Percentiles rank a stretch among this genome's conserved stretches.
Conservation (phyloP, 1,139 yeast species). For the Kurtzmaniella natalensis region DNA sequence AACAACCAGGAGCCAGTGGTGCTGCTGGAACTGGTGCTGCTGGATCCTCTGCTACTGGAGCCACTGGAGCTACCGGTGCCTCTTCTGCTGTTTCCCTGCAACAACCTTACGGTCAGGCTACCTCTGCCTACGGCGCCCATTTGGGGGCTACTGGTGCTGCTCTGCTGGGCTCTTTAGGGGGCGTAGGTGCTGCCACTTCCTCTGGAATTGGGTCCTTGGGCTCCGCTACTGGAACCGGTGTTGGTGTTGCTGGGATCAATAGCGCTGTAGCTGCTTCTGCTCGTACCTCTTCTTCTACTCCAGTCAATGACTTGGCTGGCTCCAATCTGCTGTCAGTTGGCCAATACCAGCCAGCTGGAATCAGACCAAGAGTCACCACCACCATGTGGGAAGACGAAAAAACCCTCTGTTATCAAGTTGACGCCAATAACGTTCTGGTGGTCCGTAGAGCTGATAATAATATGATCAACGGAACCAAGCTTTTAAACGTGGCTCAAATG, state of each 20-base stretch:
- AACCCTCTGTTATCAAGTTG: constrained; percentile 92
- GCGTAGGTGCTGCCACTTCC: constrained; percentile 1
- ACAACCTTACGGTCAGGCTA: constrained; percentile 14
- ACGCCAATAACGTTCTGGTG: constrained; percentile 85
- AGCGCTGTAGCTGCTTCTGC: constrained; percentile 1
- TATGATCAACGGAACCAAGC: constrained; percentile 92
- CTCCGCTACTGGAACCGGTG: background rate
- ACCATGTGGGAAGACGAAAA: constrained; percentile 98
- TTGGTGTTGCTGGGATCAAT: background rate
- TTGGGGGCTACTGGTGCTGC: constrained; percentile 6
- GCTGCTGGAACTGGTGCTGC: constrained; percentile 5
- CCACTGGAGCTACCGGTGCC: constrained; percentile 4
- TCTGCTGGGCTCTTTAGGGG: constrained; percentile 4
- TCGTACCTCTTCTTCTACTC: constrained; percentile 9
- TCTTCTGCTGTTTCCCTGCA: constrained; percentile 14
- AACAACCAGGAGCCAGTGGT: background rate
- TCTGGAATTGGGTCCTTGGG: constrained; percentile 2
- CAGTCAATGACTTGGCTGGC: constrained; percentile 19
- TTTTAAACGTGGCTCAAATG: constrained; percentile 53
- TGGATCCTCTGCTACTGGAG: constrained; percentile 4
- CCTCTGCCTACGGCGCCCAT: constrained; percentile 4
- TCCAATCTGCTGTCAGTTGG: constrained; percentile 37
- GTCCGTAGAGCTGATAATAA: constrained; percentile 91
- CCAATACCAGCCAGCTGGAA: constrained; percentile 48
- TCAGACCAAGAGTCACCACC: constrained; percentile 85